Evolutionary conservation across 2,329 filamentous ascomycete genomes (phyloP), one percentile per base, ranked within the genome.

Genomic region (Penicillium palitans): DNA sequence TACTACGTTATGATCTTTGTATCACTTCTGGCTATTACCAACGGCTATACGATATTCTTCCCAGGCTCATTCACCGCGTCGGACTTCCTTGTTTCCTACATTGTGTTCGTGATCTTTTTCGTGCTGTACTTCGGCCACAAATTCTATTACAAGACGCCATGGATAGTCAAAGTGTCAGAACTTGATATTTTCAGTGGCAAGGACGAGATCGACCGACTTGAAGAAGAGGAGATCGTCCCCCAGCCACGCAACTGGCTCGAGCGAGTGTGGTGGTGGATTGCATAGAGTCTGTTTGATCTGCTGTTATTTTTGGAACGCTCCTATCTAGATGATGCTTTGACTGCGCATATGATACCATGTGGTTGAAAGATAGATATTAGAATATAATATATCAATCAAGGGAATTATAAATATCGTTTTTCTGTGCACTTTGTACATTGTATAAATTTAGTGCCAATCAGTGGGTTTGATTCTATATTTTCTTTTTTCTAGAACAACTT

Each of bases 41-140:
- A 85, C 45, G 83, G 84, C 17, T 85, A 84, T 57, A 79, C 84
- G 58, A 74, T 79, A 24, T 84, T 87, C 61, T 74, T 78, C 58
- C 82, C 82, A 7, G 67, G 66, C 0, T 55, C 72, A 1, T 84
- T 79, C 63, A 78, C 71, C 40, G 73, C 76, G 0, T 74, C 79
- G 10, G 75, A 76, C 44, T 85, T 85, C 69, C 63, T 85, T 52
- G 81, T 82, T 2, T 76, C 76, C 17, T 85, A 85, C 70, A 83
- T 85, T 65, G 80, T 77, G 9, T 72, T 84, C 31, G 78, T 79
- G 5, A 84, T 83, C 64, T 82, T 81, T 52, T 66, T 81, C 39
- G 68, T 79, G 6, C 51, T 77, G 3, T 76, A 74, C 49, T 55
- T 77, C 1, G 72, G 74, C 10, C 74, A 76, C 56, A 76, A 74